These are phyloP conservation scores for Coprinopsis sp. DNA, from an alignment of 768 basidiomycete genomes.

Conservation along the genomic window DNA sequence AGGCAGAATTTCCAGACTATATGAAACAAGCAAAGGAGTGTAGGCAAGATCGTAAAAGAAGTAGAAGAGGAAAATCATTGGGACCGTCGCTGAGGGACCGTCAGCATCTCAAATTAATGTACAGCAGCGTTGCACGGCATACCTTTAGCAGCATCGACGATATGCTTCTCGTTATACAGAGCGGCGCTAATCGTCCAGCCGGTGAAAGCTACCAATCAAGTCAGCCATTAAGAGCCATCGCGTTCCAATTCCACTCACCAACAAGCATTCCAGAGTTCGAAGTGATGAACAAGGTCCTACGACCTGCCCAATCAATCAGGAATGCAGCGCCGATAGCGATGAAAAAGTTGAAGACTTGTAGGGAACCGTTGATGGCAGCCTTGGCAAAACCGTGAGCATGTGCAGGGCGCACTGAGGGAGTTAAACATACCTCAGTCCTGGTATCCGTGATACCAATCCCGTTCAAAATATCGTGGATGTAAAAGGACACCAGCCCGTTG, in stretches of 20 bases:
- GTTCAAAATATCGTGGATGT: constrained; percentile 64
- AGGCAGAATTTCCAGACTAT: constrained; percentile 75
- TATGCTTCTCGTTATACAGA: constrained; percentile 36
- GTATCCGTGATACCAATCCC: constrained; percentile 56
- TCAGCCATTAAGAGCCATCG: not conserved
- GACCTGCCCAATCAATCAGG: constrained; percentile 62
- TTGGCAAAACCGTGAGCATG: constrained; percentile 17
- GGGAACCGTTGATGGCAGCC: constrained; percentile 55
- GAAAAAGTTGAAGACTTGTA: constrained; percentile 66
- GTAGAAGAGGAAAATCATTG: constrained; percentile 59
- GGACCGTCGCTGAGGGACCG: constrained; percentile 45
- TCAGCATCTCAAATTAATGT: not conserved
- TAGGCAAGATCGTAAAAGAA: constrained; percentile 67
- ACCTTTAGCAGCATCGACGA: constrained; percentile 40
- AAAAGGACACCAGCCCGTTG: constrained; percentile 69
- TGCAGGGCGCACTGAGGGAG: not conserved
- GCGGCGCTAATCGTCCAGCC: constrained; percentile 52
- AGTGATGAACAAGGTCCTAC: constrained; percentile 61
- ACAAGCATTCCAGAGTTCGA: constrained; percentile 56
- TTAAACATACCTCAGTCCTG: constrained; percentile 34
- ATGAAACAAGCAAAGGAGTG: constrained; percentile 61
- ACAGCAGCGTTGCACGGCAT: not conserved
- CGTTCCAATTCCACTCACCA: constrained; percentile 28
- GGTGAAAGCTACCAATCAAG: constrained; percentile 38
- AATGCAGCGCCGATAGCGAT: constrained; percentile 57